Conservation (phyloP, 768 basidiomycete species). For the Leccinum boreale region DNA sequence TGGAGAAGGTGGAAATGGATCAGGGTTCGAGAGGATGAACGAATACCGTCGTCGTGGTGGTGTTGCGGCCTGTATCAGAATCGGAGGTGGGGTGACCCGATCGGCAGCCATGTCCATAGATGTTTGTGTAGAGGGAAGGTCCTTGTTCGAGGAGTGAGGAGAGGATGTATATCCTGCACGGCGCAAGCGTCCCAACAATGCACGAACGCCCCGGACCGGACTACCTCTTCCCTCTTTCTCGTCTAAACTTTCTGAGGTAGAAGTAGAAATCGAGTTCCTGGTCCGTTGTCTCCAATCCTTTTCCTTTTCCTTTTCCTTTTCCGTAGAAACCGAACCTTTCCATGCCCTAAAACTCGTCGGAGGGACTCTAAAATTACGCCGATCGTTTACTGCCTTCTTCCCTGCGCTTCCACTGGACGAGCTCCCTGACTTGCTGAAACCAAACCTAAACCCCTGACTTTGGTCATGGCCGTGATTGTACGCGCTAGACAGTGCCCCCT, state of each 20-base stretch:
- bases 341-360: conserved; percentile 27
- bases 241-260: conserved; percentile 16
- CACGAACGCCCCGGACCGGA: conserved; percentile 25
- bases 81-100: conserved; percentile 14
- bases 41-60: conserved; percentile 23
- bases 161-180: conserved; percentile 26
- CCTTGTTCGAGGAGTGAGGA: conserved; percentile 24
- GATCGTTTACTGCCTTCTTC: conserved; percentile 9
- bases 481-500: conserved; percentile 26
- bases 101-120: conserved; percentile 7
- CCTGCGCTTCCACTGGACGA: too few relatives aligned
- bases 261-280: conserved; percentile 15
- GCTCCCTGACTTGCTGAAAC: too few relatives aligned
- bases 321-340: conserved; percentile 18
- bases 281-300: conserved; percentile 12
- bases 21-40: conserved; percentile 32
- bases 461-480: conserved; percentile 17
- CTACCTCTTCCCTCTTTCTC: conserved; percentile 24
- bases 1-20: conserved; percentile 22
- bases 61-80: conserved; percentile 13
- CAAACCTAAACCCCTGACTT: conserved; percentile 12
- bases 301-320: conserved; percentile 19
- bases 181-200: conserved; percentile 25
- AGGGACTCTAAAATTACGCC: conserved; percentile 21
- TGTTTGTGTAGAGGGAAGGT: conserved; percentile 14